Conservation (phyloP, 73 alveolate species). For the Paramecium biaurelia region DNA sequence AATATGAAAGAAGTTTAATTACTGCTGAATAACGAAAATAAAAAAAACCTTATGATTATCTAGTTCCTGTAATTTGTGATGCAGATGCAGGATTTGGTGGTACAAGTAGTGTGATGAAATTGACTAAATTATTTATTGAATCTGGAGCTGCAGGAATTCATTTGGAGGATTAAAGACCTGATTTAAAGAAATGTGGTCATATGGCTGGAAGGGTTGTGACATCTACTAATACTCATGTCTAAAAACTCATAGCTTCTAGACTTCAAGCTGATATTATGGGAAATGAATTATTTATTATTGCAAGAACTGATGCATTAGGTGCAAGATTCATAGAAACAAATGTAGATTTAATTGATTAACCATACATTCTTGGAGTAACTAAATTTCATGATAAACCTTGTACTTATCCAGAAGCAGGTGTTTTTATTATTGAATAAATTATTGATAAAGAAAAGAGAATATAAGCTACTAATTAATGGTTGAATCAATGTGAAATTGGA, state of each 20-base stretch:
- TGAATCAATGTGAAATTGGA: slow-evolving; percentile 1
- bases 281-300: slow-evolving; percentile 82
- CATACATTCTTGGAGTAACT: slow-evolving; percentile 78
- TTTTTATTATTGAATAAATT: background rate
- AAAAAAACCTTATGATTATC: slow-evolving; percentile 74
- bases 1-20: slow-evolving; percentile 72
- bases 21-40: slow-evolving; percentile 64
- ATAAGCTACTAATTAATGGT: slow-evolving; percentile 53
- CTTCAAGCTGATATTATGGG: slow-evolving; percentile 93
- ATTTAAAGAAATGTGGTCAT: slow-evolving; percentile 96
- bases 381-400: slow-evolving; percentile 37
- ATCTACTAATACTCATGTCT: slow-evolving; percentile 82
- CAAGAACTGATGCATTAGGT: slow-evolving; percentile 93
- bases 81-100: slow-evolving; percentile 98
- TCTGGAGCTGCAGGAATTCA: slow-evolving; percentile 96
- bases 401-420: slow-evolving; percentile 72
- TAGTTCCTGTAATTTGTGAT: slow-evolving; percentile 90
- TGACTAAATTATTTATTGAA: slow-evolving; percentile 87
- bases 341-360: slow-evolving; percentile 82
- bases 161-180: slow-evolving; percentile 94
- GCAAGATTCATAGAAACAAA: slow-evolving; percentile 87
- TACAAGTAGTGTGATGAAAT: slow-evolving; percentile 87
- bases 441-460: slow-evolving; percentile 14
- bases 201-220: slow-evolving; percentile 95
- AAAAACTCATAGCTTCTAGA: slow-evolving; percentile 83